phyloP scores from a whole-genome alignment of 371 early-diverging fungal species.

The Rhizopus delemar region DNA sequence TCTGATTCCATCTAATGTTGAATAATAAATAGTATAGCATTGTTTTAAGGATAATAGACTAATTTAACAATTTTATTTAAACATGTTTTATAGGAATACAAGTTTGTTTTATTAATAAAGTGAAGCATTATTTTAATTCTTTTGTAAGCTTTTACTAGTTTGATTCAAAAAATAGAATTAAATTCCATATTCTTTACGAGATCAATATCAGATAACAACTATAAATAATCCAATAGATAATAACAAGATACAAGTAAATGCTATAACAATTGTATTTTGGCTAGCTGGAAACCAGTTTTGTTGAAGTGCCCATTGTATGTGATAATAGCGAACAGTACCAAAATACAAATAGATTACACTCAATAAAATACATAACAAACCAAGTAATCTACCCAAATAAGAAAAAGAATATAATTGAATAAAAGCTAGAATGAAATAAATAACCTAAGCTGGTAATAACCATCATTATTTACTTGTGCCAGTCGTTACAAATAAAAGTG shows the following conservation, averaged over 20 bases:
- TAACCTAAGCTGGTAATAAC: too few relatives aligned
- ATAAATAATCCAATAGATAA: constrained; percentile 29
- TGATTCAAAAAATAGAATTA: too few relatives aligned
- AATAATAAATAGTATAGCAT: too few relatives aligned
- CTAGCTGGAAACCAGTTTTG: constrained; percentile 69
- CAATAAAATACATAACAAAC: constrained; percentile 52
- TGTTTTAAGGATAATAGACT: too few relatives aligned
- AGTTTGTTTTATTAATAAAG: too few relatives aligned
- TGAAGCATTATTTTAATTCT: too few relatives aligned
- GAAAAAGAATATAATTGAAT: constrained; percentile 64
- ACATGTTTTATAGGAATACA: too few relatives aligned
- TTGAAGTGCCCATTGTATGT: constrained; percentile 63
- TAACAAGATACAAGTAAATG: constrained; percentile 36
- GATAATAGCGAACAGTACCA: constrained; percentile 66
- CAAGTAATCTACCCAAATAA: constrained; percentile 39
- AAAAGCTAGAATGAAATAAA: constrained; percentile 35
- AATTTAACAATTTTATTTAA: too few relatives aligned
- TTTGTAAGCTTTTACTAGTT: too few relatives aligned
- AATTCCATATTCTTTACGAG: too few relatives aligned
- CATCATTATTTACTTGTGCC: constrained; percentile 50
- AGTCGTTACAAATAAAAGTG: constrained; percentile 66
- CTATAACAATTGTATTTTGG: constrained; percentile 51
- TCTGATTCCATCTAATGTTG: too few relatives aligned
- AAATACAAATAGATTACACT: constrained; percentile 62
- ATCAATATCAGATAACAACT: background rate